A percentile compares a stretch with the other conserved stretches of the same genome.
These are phyloP conservation scores for Pseudogymnoascus sp. DNA, from an alignment of 2,329 filamentous ascomycete species.

Conservation along the genomic window DNA sequence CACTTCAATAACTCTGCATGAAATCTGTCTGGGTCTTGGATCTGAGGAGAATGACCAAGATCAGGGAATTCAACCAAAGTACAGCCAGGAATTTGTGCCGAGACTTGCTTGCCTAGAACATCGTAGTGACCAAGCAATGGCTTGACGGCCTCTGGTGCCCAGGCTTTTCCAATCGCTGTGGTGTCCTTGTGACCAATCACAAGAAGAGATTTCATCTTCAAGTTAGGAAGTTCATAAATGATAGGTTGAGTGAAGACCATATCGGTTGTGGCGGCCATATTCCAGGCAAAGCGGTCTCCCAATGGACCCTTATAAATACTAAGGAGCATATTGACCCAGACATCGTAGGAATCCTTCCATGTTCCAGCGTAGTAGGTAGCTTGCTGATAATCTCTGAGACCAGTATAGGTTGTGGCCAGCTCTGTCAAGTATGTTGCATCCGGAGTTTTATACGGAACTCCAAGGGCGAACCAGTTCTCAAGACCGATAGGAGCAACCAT, in stretches of 20 bases:
- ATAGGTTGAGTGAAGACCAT: conserved; percentile 3
- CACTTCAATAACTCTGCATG: conserved; percentile 39
- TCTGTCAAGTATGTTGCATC: conserved; percentile 34
- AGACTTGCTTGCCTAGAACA: conserved; percentile 39
- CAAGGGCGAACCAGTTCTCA: conserved; percentile 18
- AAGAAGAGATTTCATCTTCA: conserved; percentile 15
- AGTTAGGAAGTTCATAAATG: conserved; percentile 12
- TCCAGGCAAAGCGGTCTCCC: conserved; percentile 22
- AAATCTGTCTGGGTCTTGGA: conserved; percentile 40
- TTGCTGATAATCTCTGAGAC: conserved; percentile 39
- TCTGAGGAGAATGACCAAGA: conserved; percentile 45
- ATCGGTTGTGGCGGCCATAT: conserved; percentile 14
- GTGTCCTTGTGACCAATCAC: conserved; percentile 12
- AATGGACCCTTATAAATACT: conserved; percentile 38
- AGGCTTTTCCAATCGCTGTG: conserved; percentile 46
- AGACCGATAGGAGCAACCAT: conserved; percentile 39
- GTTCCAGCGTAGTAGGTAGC: conserved; percentile 38
- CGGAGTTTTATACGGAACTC: conserved; percentile 38
- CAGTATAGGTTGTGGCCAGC: conserved; percentile 33
- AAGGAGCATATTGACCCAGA: conserved; percentile 45
- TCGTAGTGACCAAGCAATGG: conserved; percentile 41
- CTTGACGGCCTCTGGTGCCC: conserved; percentile 35
- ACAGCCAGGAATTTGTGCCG: conserved; percentile 35
- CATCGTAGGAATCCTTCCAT: conserved; percentile 41
- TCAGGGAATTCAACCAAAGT: conserved; percentile 39